Base-by-base conservation (phyloP, 176 grass and related monocot species). In the Musa beccarii region DNA sequence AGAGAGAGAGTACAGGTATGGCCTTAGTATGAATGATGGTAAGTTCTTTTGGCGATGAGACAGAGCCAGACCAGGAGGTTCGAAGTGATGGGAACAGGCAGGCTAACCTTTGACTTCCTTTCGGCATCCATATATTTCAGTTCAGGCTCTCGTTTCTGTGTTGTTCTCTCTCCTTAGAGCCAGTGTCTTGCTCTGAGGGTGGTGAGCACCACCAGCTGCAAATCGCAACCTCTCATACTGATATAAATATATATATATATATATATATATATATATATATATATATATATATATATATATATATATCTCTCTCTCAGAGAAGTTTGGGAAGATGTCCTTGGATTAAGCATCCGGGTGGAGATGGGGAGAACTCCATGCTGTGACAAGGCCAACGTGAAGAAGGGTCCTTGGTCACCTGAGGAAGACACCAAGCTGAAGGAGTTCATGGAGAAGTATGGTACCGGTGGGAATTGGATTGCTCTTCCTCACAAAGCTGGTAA, bases 351-450 rank as follows among this genome's bases (percentile, higher is more conserved):
- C 10, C 8, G 13, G 64, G 25, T 57, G 13, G 23, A 73, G 65
- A 97, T 97, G 93, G 93, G 93, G 62, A 93, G 93, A 61, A 90
- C 93, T 72, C 93, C 93, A 17, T 93, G 93, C 26, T 97, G 93
- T 81, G 93, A 97, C 10, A 97, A 97, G 81, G 92, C 92, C 76
- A 92, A 82, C 75, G 93, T 97, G 66, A 97, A 97, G 84, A 97
- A 87, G 70, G 93, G 93, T 1, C 93, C 93, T 1, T 97, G 93
- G 93, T 97, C 93, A 26, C 86, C 90, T 0, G 93, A 97, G 81
- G 93, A 97, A 76, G 93, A 97, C 78, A 84, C 83, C 56, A 89
- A 89, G 80, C 93, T 97, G 66, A 97, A 93, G 71, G 88, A 90
- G 76, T 97, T 93, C 83, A 93, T 97, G 14, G 93, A 93, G 67